Evolutionary conservation across 2,329 filamentous ascomycete species (phyloP).

Genomic region (Aspergillus quadrilineatus): DNA sequence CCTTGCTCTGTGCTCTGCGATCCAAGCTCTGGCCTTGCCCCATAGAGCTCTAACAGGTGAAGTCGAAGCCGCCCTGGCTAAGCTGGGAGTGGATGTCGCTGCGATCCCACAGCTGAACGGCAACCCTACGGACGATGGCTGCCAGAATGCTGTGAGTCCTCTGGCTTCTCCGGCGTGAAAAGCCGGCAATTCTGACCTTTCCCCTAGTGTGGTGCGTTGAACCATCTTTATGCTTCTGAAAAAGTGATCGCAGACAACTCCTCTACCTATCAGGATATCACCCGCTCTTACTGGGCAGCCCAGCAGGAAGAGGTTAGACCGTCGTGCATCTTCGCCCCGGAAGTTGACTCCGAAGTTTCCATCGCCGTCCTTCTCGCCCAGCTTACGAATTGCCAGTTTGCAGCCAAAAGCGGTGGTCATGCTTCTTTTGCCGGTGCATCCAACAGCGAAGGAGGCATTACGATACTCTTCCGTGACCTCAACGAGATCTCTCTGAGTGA

Average conservation of each 20-base stretch:
- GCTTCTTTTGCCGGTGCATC: slow-evolving; percentile 56
- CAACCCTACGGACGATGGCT: background rate
- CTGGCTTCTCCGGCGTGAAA: background rate
- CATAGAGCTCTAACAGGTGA: background rate
- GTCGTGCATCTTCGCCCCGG: slow-evolving; percentile 35
- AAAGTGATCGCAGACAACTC: slow-evolving; percentile 19
- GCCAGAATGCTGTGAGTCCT: slow-evolving; percentile 1
- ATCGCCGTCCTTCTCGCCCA: slow-evolving; percentile 32
- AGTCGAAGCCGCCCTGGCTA: background rate
- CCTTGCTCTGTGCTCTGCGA: background rate
- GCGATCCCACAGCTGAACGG: background rate
- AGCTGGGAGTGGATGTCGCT: slow-evolving; percentile 1
- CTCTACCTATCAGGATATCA: slow-evolving; percentile 22
- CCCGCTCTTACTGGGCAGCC: slow-evolving; percentile 35
- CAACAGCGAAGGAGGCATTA: slow-evolving; percentile 47
- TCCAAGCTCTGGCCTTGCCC: background rate
- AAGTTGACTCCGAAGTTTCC: slow-evolving; percentile 30
- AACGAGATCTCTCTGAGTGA: slow-evolving; percentile 28
- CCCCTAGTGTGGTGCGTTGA: slow-evolving; percentile 16
- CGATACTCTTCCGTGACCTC: slow-evolving; percentile 34
- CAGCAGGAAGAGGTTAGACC: slow-evolving; percentile 38
- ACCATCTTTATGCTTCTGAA: slow-evolving; percentile 15
- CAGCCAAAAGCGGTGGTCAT: slow-evolving; percentile 59
- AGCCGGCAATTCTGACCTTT: background rate
- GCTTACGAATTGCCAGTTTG: slow-evolving; percentile 46